Evolutionary conservation across 768 basidiomycete species (phyloP).

Genomic region (Boletus fagicola): DNA sequence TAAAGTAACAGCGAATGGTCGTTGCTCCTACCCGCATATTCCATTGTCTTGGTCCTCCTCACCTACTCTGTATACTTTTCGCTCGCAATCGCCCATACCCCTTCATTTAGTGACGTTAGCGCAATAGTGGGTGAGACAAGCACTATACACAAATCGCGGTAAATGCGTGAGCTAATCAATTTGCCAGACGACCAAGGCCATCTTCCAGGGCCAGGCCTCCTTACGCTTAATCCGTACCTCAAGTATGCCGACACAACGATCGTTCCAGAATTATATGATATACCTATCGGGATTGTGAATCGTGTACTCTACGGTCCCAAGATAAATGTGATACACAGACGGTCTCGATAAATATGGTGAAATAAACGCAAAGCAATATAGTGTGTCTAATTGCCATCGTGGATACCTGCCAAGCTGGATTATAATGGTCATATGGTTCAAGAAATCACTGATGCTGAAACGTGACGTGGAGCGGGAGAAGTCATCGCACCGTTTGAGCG

Average conservation of each 20-base stretch:
- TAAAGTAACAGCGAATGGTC: conserved; percentile 73
- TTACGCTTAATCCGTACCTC: conserved; percentile 45
- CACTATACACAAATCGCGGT: conserved; percentile 10
- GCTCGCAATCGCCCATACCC: conserved; percentile 69
- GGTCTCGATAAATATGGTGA: conserved; percentile 19
- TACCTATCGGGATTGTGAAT: conserved; percentile 80
- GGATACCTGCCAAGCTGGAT: conserved; percentile 9
- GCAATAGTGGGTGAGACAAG: conserved; percentile 60
- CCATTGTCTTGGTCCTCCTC: conserved; percentile 64
- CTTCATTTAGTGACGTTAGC: conserved; percentile 62
- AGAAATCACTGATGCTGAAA: conserved; percentile 12
- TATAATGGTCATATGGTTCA: conserved; percentile 14
- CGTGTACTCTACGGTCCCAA: conserved; percentile 56
- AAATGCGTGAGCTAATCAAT: conserved; percentile 11
- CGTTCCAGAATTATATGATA: conserved; percentile 71
- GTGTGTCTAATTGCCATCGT: background rate
- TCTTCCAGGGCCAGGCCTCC: conserved; percentile 37
- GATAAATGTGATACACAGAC: conserved; percentile 16
- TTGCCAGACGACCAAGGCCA: conserved; percentile 56
- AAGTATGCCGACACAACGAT: conserved; percentile 44
- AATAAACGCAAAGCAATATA: conserved; percentile 11
- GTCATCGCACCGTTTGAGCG: background rate
- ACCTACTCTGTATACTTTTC: conserved; percentile 78
- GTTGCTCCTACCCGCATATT: conserved; percentile 75
- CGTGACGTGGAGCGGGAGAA: background rate